Evolutionary conservation across 768 basidiomycete species (phyloP), one percentile per base, ranked within the genome.

Genomic region (Phanerochaete sordida): DNA sequence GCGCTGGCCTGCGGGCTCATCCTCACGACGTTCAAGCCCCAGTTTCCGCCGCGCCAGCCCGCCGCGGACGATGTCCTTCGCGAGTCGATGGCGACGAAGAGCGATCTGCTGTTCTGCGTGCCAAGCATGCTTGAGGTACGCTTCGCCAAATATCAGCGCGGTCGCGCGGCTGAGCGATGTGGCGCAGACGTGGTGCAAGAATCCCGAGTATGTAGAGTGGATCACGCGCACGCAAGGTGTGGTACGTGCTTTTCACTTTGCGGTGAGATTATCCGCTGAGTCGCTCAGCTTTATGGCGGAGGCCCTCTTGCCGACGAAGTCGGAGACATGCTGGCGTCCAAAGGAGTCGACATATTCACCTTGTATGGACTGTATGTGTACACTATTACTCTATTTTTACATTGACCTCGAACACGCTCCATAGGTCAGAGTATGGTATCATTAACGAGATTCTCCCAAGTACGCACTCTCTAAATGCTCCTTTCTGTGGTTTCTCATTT

Each of bases 111-210:
- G 8, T 66, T 61, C 47, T 68, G 65, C 47, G 68, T 70, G 1
- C 72, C 73, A 0, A 50, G 60, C 4, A 70, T 74, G 47, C 48
- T 72, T n/a, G 53, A 24, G 70, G 53, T 27, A 7, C 2, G 39
- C 6, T 16, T 50, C 13, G 6, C 24, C 9, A 28, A 9, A 11
- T 26, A 12, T 19, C 5, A 21, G 16, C 44, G 33, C 13, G 33
- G 6, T 7, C 13, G 33, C 13, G 33, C 33, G 33, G 28, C n/a
- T n/a, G n/a, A n/a, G n/a, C n/a, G n/a, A n/a, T 35, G n/a, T 6
- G 6, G 1, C 16, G 6, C 26, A 74, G 73, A 62, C 63, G 2
- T 74, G 73, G 73, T 60, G 68, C 2, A 65, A 68, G 24, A 48
- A 66, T n/a, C 62, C 67, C 3, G 60, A 63, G 23, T 58, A 68